A percentile compares a stretch with the other conserved stretches of the same genome.
Conservation (phyloP, 345 rosid species). For the Arabidopsis thaliana region TAIR10.1 NC_003070.9:26674501-26675000, state of each 20-base stretch:
- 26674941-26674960: slow-evolving; percentile 16
- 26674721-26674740: slow-evolving; percentile 87
- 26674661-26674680: neutral
- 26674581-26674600: neutral
- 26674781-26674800: slow-evolving; percentile 94
- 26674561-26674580: slow-evolving; percentile 45
- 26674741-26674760: slow-evolving; percentile 99
- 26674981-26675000: neutral
- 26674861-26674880: slow-evolving; percentile 87
- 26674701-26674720: slow-evolving; percentile 95
- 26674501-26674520: slow-evolving; percentile 88
- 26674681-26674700: slow-evolving; percentile 59
- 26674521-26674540: slow-evolving; percentile 77
- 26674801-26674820: slow-evolving; percentile 93
- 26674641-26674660: neutral
- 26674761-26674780: slow-evolving; percentile 97
- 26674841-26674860: slow-evolving; percentile 91
- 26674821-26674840: slow-evolving; percentile 89
- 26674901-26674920: slow-evolving; percentile 77
- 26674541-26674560: slow-evolving; percentile 99
- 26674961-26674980: slow-evolving; percentile 2
- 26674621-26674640: slow-evolving; percentile 2
- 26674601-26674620: slow-evolving; percentile 21
- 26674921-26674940: slow-evolving; percentile 57
- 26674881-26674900: slow-evolving; percentile 71